phyloP scores from a whole-genome alignment of 129 eudicot species.

The Rutidosis leptorrhynchoides region DNA sequence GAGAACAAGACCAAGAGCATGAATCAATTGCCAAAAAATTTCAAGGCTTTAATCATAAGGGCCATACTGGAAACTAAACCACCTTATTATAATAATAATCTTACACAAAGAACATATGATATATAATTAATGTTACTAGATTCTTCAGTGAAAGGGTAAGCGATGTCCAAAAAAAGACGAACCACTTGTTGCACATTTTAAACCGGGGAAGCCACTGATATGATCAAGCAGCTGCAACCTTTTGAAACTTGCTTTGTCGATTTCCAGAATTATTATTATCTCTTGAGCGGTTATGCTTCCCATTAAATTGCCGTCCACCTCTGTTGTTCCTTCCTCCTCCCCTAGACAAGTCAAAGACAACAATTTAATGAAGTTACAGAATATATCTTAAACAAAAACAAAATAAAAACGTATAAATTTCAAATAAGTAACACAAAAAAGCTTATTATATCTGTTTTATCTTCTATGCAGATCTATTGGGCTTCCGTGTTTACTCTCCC shows the following conservation, averaged over 20 bases:
- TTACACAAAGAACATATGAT: neutral
- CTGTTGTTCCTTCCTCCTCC: constrained; percentile 60
- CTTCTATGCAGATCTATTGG: too few relatives aligned
- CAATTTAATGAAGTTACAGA: too few relatives aligned
- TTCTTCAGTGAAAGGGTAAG: neutral
- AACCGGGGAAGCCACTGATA: neutral
- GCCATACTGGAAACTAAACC: neutral
- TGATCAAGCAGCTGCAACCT: constrained; percentile 46
- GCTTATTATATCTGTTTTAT: too few relatives aligned
- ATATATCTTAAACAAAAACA: neutral
- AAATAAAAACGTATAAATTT: neutral
- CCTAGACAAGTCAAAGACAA: constrained; percentile 32
- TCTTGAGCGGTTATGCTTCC: constrained; percentile 63
- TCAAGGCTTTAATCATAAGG: neutral
- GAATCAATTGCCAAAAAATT: too few relatives aligned
- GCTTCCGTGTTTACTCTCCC: too few relatives aligned
- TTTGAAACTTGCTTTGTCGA: constrained; percentile 67
- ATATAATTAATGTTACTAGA: neutral
- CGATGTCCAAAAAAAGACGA: neutral
- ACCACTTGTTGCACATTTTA: neutral
- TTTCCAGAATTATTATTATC: constrained; percentile 39
- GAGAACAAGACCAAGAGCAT: too few relatives aligned
- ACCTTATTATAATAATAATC: neutral
- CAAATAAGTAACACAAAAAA: neutral
- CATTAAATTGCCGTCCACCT: constrained; percentile 59